These are phyloP conservation scores for Vitis cinerea DNA, from an alignment of 164 flowering plant genomes.

Conservation along the genomic window DNA sequence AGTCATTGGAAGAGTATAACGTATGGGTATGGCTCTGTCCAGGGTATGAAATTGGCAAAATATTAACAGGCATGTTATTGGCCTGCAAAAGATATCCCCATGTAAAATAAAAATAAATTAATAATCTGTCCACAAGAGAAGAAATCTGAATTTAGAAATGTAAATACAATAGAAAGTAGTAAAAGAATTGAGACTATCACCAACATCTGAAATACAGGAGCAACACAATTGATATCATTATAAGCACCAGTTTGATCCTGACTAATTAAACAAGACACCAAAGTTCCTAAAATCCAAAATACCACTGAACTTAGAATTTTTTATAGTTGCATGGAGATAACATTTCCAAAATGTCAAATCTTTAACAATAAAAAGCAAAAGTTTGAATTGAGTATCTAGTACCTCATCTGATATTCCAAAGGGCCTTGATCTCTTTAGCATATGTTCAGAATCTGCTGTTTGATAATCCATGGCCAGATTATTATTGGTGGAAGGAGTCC, in stretches of 20 bases:
- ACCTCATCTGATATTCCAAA: constrained; percentile 25
- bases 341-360: not conserved
- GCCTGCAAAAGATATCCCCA: constrained; percentile 8
- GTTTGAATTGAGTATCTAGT: not conserved
- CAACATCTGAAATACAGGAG: not conserved
- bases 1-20: constrained; percentile 30
- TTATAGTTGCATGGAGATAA: not conserved
- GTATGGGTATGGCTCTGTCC: constrained; percentile 17
- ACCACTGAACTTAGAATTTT: not conserved
- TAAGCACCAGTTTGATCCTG: not conserved
- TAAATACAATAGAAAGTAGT: not conserved
- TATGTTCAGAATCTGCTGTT: constrained; percentile 28
- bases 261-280: not conserved
- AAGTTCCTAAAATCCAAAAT: not conserved
- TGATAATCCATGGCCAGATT: constrained; percentile 30
- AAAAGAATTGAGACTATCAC: not conserved
- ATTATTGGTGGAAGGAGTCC: constrained; percentile 19
- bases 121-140: not conserved
- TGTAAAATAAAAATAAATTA: not conserved
- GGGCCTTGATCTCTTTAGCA: constrained; percentile 25
- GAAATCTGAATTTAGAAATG: not conserved
- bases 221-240: not conserved
- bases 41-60: constrained; percentile 15
- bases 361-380: not conserved
- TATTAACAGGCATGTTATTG: constrained; percentile 19